phyloP scores from a whole-genome alignment of 148 eudicot species.

The Chenopodium formosanum region DNA sequence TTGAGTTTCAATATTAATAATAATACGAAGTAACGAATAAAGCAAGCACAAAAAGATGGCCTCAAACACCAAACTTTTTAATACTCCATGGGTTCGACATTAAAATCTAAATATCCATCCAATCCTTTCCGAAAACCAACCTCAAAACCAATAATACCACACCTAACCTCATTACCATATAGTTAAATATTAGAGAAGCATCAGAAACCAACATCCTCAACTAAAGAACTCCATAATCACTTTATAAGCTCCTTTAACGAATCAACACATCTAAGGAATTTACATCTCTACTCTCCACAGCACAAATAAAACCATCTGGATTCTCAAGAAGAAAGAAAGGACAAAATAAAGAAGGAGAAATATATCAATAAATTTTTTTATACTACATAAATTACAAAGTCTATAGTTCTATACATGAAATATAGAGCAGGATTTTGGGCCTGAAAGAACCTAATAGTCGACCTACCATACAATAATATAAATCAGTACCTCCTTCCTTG shows the following conservation, averaged over 20 bases:
- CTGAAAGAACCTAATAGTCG: background rate
- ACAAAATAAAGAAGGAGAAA: background rate
- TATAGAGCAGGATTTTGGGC: background rate
- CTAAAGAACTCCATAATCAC: background rate
- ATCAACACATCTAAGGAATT: background rate
- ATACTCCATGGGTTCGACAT: background rate
- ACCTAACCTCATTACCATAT: background rate
- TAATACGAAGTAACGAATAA: too few relatives aligned
- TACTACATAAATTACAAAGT: background rate
- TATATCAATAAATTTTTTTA: background rate
- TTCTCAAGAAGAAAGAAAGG: background rate
- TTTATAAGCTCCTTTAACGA: background rate
- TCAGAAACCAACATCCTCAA: background rate
- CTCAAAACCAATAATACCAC: background rate
- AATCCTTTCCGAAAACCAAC: background rate
- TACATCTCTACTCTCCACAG: background rate
- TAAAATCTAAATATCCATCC: background rate
- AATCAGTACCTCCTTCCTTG: constrained; percentile 52
- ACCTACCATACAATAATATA: background rate
- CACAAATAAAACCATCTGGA: background rate
- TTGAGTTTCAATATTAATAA: background rate
- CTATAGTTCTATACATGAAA: background rate
- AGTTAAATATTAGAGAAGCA: background rate
- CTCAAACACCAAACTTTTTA: background rate
- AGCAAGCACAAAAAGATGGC: background rate